Evolutionary conservation across 345 rosid species (phyloP).

Genomic region (Heritiera fomes): DNA sequence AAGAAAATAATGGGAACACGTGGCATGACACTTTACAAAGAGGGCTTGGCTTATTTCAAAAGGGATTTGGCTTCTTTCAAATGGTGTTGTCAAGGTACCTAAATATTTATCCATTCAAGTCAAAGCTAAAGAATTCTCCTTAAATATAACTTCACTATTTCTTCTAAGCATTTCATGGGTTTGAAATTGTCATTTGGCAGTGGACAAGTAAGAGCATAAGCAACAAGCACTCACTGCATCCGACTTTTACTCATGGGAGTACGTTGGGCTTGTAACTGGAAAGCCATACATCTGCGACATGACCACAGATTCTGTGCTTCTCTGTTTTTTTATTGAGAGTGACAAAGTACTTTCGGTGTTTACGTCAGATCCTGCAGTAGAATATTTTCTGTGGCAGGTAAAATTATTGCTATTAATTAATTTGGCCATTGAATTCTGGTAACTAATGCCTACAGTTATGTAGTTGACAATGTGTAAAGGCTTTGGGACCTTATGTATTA

Average conservation of each 20-base stretch:
- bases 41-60: conserved; percentile 73
- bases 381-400: conserved; percentile 93
- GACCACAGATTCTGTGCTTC: conserved; percentile 73
- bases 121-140: background rate
- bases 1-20: conserved; percentile 69
- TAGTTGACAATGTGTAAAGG: too few relatives aligned
- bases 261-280: conserved; percentile 84
- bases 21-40: conserved; percentile 73
- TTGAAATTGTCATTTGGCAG: conserved; percentile 45
- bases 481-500: too few relatives aligned
- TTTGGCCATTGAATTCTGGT: conserved; percentile 15
- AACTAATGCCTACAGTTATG: conserved; percentile 13
- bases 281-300: conserved; percentile 78
- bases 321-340: conserved; percentile 64
- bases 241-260: conserved; percentile 86
- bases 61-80: conserved; percentile 90
- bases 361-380: conserved; percentile 62
- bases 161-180: background rate
- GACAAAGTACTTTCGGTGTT: conserved; percentile 57
- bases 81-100: conserved; percentile 85
- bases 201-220: conserved; percentile 72
- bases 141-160: background rate
- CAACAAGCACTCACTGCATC: conserved; percentile 82
- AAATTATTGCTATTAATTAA: background rate
- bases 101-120: background rate